Conservation (phyloP, 208 protist genomes). For the Borovskyia barvae region DNA sequence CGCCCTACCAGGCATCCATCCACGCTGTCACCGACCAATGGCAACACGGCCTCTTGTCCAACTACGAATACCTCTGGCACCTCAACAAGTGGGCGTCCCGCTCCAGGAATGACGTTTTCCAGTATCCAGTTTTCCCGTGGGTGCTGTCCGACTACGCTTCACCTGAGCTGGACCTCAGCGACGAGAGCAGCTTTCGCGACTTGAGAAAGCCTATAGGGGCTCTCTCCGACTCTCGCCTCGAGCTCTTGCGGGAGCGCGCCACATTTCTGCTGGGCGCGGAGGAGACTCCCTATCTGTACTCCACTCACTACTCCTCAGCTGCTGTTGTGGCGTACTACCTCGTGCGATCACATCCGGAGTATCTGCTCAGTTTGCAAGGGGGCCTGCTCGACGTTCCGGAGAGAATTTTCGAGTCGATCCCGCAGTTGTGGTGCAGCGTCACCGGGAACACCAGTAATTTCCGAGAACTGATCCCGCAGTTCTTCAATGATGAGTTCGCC, state of each 20-base stretch:
- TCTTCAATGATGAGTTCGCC: conserved; percentile 46
- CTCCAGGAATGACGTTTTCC: conserved; percentile 45
- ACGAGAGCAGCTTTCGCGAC: conserved; percentile 76
- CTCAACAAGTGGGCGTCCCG: conserved; percentile 58
- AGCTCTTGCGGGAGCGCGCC: conserved; percentile 45
- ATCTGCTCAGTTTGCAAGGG: conserved; percentile 86
- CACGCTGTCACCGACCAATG: conserved; percentile 22
- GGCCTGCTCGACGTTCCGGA: conserved; percentile 91
- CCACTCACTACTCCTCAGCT: conserved; percentile 95
- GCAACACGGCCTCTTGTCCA: conserved; percentile 34
- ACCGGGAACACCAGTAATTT: conserved; percentile 65
- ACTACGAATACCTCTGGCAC: conserved; percentile 53
- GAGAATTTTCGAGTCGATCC: conserved; percentile 91
- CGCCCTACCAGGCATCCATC: conserved; percentile 14
- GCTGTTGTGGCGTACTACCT: conserved; percentile 95
- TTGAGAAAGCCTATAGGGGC: conserved; percentile 93
- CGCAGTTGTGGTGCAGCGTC: conserved; percentile 76
- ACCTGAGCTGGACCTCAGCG: conserved; percentile 49
- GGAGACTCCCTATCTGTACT: conserved; percentile 79
- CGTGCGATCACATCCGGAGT: conserved; percentile 83
- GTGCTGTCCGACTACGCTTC: conserved; percentile 88
- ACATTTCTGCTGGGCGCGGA: conserved; percentile 33
- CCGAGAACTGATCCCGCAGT: conserved; percentile 94
- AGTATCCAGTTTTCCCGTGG: conserved; percentile 95
- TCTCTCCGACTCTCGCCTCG: conserved; percentile 63